Percentiles rank a stretch among this genome's conserved stretches.
These are phyloP conservation scores for Sclerotinia subarctica DNA, from an alignment of 2,329 filamentous ascomycete species.

Conservation along the genomic window DNA sequence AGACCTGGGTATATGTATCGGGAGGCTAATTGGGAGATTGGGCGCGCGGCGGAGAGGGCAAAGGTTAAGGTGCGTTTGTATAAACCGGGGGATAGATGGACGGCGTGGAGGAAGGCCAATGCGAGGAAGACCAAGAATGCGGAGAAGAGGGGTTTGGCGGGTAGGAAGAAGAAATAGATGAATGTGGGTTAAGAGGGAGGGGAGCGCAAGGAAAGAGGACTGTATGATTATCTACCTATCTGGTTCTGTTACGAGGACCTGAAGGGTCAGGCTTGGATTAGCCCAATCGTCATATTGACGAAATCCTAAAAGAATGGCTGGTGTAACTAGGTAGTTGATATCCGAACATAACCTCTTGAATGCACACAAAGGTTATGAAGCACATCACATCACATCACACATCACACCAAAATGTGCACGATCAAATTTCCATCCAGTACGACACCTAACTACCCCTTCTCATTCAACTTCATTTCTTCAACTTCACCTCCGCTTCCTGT, in stretches of 20 bases:
- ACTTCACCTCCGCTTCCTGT: too few species aligned
- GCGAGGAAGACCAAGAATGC: constrained; percentile 49
- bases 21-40: constrained; percentile 66
- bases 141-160: constrained; percentile 51
- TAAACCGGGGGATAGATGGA: constrained; percentile 53
- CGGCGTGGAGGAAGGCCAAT: constrained; percentile 61
- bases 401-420: too few species aligned
- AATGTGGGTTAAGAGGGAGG: not conserved
- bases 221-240: constrained; percentile 7
- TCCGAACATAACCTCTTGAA: not conserved
- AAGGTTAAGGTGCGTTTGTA: constrained; percentile 56
- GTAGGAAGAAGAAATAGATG: constrained; percentile 39
- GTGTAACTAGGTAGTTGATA: not conserved
- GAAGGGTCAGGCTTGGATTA: not conserved
- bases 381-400: not conserved
- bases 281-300: not conserved
- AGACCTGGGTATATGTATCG: constrained; percentile 61
- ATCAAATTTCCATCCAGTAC: too few species aligned
- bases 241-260: not conserved
- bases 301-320: not conserved
- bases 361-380: not conserved
- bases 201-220: not conserved
- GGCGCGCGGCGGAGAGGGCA: constrained; percentile 57
- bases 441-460: too few species aligned
- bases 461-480: too few species aligned